Evolutionary conservation across 83 land plant species (phyloP).

Genomic region (Picea abies): DNA sequence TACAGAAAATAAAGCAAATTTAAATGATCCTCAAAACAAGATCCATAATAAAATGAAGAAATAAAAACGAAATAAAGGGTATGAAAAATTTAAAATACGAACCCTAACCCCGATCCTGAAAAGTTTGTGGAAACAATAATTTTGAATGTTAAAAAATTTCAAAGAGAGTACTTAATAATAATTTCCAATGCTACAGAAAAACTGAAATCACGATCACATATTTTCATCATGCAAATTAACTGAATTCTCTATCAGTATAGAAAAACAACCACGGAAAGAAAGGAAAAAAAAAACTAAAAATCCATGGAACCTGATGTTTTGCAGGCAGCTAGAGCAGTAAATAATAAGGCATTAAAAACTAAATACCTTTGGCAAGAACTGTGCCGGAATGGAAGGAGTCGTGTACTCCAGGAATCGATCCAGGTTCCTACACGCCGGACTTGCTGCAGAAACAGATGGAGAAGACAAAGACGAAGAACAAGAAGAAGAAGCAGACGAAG

Average conservation of each 20-base stretch:
- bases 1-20: neutral
- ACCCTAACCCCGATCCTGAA: neutral
- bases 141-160: neutral
- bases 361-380: constrained; percentile 46
- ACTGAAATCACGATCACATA: too few relatives aligned
- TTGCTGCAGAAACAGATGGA: neutral
- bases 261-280: neutral
- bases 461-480: constrained; percentile 17
- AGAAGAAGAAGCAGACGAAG: neutral
- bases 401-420: constrained; percentile 57
- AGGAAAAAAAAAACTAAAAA: neutral
- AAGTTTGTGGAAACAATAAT: neutral
- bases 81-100: too few relatives aligned
- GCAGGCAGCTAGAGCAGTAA: neutral
- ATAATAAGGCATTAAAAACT: neutral
- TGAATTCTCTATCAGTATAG: too few relatives aligned
- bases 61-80: too few relatives aligned
- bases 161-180: neutral
- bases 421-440: constrained; percentile 31
- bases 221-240: too few relatives aligned
- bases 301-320: neutral
- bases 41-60: neutral
- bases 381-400: constrained; percentile 50
- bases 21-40: neutral
- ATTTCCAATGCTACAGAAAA: too few relatives aligned